Conservation (phyloP, 2,329 filamentous ascomycete genomes). For the Aspergillus hortae region DNA sequence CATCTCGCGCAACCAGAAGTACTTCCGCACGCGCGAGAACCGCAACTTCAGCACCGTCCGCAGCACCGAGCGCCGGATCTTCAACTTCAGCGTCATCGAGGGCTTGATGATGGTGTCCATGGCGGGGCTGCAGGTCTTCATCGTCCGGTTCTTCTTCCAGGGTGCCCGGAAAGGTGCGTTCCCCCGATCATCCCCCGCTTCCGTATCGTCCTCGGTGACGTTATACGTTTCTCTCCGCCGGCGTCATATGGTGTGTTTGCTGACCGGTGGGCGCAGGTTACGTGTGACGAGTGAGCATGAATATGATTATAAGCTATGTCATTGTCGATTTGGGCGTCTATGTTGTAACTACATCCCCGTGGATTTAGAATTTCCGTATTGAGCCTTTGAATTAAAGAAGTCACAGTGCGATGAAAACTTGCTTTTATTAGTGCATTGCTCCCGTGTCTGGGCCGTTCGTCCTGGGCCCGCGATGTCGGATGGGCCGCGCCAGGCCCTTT, state of each 20-base stretch:
- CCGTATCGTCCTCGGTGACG: neutral
- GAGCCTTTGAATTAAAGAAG: slow-evolving; percentile 6
- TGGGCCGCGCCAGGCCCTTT: too few species aligned
- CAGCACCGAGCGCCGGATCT: slow-evolving; percentile 91
- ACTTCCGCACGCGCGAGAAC: slow-evolving; percentile 98
- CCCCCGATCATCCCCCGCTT: neutral
- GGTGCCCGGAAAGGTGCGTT: slow-evolving; percentile 63
- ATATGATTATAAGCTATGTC: slow-evolving; percentile 23
- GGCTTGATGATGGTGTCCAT: slow-evolving; percentile 87
- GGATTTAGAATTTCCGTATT: slow-evolving; percentile 13
- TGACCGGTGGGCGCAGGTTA: slow-evolving; percentile 23
- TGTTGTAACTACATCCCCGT: slow-evolving; percentile 19
- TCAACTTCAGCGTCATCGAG: slow-evolving; percentile 96
- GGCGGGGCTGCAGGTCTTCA: slow-evolving; percentile 94
- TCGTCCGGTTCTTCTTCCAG: slow-evolving; percentile 99
- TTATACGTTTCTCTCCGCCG: neutral
- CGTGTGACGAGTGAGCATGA: slow-evolving; percentile 34
- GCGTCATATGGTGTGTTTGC: neutral
- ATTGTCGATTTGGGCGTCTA: slow-evolving; percentile 22
- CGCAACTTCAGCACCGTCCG: slow-evolving; percentile 97
- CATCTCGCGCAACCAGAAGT: slow-evolving; percentile 96
- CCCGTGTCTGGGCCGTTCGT: too few species aligned
- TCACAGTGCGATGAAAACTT: too few species aligned
- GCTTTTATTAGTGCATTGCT: too few species aligned
- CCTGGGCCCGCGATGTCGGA: too few species aligned